These are phyloP conservation scores for Paradendryphiella salina DNA, from an alignment of 2,329 filamentous ascomycete genomes.

Conservation along the genomic window DNA sequence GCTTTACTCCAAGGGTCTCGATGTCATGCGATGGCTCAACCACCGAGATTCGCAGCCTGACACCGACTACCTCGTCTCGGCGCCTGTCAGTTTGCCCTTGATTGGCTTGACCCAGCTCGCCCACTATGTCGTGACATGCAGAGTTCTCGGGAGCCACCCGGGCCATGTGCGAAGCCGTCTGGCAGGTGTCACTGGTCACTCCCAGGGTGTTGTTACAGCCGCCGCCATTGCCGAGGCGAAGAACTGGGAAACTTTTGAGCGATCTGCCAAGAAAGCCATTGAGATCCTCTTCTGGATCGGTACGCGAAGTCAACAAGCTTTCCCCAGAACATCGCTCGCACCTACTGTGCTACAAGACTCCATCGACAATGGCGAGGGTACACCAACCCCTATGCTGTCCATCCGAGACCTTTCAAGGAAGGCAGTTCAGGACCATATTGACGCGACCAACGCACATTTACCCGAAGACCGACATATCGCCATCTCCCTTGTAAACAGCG, in stretches of 20 bases:
- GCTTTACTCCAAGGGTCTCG: conserved; percentile 94
- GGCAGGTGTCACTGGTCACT: conserved; percentile 90
- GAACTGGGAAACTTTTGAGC: conserved; percentile 89
- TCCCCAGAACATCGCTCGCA: conserved; percentile 90
- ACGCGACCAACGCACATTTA: conserved; percentile 95
- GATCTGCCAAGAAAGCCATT: conserved; percentile 76
- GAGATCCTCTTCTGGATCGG: conserved; percentile 99
- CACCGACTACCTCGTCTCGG: conserved; percentile 68
- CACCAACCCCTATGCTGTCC: conserved; percentile 94
- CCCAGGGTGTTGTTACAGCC: conserved; percentile 92
- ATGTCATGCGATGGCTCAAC: conserved; percentile 91
- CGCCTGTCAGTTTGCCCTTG: conserved; percentile 78
- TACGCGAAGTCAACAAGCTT: conserved; percentile 93
- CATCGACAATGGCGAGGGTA: conserved; percentile 90
- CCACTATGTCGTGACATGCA: conserved; percentile 93
- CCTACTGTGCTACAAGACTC: conserved; percentile 92
- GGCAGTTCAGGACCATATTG: conserved; percentile 93
- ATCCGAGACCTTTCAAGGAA: conserved; percentile 88
- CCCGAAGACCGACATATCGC: conserved; percentile 90
- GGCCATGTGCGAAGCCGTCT: conserved; percentile 84
- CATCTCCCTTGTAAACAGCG: conserved; percentile 95
- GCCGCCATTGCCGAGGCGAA: conserved; percentile 87
- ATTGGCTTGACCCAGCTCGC: conserved; percentile 96
- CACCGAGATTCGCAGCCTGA: conserved; percentile 88
- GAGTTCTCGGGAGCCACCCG: conserved; percentile 84